Percentiles rank a stretch among this genome's conserved stretches.
phyloP scores from a whole-genome alignment of 2,329 filamentous ascomycete genomes.

The Colletotrichum tofieldiae region DNA sequence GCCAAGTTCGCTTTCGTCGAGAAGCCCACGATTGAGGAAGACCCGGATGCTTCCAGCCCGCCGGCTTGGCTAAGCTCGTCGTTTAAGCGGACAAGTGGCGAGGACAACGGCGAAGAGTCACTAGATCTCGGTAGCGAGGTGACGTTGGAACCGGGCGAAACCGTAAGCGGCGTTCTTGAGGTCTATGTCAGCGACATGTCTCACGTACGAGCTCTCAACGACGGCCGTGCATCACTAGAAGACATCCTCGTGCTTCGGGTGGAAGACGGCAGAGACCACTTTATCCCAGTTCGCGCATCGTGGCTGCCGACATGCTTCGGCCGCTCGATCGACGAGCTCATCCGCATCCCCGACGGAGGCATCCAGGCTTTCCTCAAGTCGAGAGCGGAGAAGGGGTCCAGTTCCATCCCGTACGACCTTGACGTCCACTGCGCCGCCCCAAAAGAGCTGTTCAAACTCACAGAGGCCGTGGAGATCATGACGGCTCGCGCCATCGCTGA shows the following conservation, averaged over 20 bases:
- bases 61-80: slow-evolving; percentile 80
- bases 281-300: slow-evolving; percentile 82
- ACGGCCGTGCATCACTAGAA: slow-evolving; percentile 77
- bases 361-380: slow-evolving; percentile 69
- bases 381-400: slow-evolving; percentile 54
- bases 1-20: slow-evolving; percentile 88
- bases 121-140: slow-evolving; percentile 64
- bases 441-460: slow-evolving; percentile 90
- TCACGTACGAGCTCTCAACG: slow-evolving; percentile 80
- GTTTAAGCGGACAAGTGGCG: slow-evolving; percentile 69
- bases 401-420: slow-evolving; percentile 68
- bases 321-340: slow-evolving; percentile 89
- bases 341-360: slow-evolving; percentile 86
- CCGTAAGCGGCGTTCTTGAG: slow-evolving; percentile 79
- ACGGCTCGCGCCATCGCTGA: slow-evolving; percentile 73
- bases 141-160: slow-evolving; percentile 87
- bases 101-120: slow-evolving; percentile 50
- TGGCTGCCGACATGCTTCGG: slow-evolving; percentile 91
- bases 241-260: slow-evolving; percentile 92
- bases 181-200: slow-evolving; percentile 75
- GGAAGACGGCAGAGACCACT: slow-evolving; percentile 88
- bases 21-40: slow-evolving; percentile 69
- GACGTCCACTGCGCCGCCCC: slow-evolving; percentile 85
- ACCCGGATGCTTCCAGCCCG: slow-evolving; percentile 53
- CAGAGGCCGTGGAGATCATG: slow-evolving; percentile 79